A percentile compares a stretch with the other conserved stretches of the same genome.
Conservation (phyloP, 169 alveolate species). For the Plasmodium knowlesi region DNA sequence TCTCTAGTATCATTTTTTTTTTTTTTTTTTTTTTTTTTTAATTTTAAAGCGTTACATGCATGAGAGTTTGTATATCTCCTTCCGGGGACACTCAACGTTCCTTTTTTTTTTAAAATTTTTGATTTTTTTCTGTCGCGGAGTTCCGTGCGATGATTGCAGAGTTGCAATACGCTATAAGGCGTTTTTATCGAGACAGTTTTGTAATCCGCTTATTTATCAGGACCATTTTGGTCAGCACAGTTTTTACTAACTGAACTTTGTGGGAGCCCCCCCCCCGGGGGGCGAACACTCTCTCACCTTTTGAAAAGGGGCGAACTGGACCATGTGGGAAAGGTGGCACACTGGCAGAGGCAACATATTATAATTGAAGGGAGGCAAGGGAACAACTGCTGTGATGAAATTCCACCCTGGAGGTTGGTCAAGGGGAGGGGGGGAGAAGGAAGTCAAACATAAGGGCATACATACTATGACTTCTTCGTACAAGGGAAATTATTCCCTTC, state of each 20-base stretch:
- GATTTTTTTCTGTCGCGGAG: background rate
- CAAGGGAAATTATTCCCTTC: background rate
- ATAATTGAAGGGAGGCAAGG: too few relatives aligned
- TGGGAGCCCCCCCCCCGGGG: background rate
- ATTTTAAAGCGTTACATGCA: background rate
- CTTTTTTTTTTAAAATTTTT: too few relatives aligned
- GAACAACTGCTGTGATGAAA: background rate
- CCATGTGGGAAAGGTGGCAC: background rate
- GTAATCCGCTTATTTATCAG: background rate
- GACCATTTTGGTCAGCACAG: background rate
- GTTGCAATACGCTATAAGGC: background rate
- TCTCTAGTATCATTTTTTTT: background rate
- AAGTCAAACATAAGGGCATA: background rate
- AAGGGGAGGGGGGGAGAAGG: background rate
- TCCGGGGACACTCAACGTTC: background rate
- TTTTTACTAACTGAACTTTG: background rate
- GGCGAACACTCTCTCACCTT: background rate
- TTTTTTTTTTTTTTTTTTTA: background rate
- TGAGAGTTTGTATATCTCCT: background rate
- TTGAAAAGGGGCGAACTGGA: background rate
- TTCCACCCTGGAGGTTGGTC: background rate
- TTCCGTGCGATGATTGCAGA: background rate
- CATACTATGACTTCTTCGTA: background rate
- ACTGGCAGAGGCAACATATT: background rate
- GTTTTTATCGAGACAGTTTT: background rate